These are phyloP conservation scores for Fonsecaea multimorphosa DNA, from an alignment of 2,329 filamentous ascomycete species.

Conservation along the genomic window DNA sequence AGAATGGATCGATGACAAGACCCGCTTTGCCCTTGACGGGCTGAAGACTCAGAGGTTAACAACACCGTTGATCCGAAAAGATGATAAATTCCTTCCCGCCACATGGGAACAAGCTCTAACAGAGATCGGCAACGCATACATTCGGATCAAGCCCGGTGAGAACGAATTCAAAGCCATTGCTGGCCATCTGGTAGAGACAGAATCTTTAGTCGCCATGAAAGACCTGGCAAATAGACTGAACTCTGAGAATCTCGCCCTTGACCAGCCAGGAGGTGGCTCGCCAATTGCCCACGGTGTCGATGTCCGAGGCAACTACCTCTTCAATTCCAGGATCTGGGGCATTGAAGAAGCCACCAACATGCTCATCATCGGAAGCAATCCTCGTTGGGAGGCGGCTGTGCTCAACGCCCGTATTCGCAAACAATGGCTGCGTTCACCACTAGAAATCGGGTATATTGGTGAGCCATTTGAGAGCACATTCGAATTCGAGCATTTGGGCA, in stretches of 20 bases:
- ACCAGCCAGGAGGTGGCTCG: constrained; percentile 81
- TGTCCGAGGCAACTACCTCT: constrained; percentile 90
- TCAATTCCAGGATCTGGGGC: constrained; percentile 94
- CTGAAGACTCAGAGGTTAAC: constrained; percentile 95
- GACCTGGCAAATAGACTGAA: constrained; percentile 95
- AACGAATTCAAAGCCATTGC: constrained; percentile 97
- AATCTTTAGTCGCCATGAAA: constrained; percentile 95
- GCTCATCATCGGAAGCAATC: constrained; percentile 92
- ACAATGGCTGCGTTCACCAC: constrained; percentile 94
- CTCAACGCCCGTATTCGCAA: constrained; percentile 97
- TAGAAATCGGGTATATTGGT: constrained; percentile 89
- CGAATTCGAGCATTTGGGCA: constrained; percentile 88
- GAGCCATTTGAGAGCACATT: constrained; percentile 93
- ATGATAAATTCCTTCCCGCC: constrained; percentile 88
- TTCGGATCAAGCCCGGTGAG: constrained; percentile 77
- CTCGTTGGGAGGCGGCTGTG: constrained; percentile 90
- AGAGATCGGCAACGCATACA: constrained; percentile 82
- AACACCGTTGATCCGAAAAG: constrained; percentile 84
- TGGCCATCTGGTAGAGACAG: constrained; percentile 87
- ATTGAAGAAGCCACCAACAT: constrained; percentile 93
- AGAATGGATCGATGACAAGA: constrained; percentile 99
- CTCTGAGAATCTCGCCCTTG: constrained; percentile 92
- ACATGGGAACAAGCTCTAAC: constrained; percentile 95
- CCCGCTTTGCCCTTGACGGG: constrained; percentile 93
- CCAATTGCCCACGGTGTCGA: constrained; percentile 93